These are phyloP conservation scores for Anastatica hierochuntica DNA, from an alignment of 345 rosid genomes.

Conservation along the genomic window DNA sequence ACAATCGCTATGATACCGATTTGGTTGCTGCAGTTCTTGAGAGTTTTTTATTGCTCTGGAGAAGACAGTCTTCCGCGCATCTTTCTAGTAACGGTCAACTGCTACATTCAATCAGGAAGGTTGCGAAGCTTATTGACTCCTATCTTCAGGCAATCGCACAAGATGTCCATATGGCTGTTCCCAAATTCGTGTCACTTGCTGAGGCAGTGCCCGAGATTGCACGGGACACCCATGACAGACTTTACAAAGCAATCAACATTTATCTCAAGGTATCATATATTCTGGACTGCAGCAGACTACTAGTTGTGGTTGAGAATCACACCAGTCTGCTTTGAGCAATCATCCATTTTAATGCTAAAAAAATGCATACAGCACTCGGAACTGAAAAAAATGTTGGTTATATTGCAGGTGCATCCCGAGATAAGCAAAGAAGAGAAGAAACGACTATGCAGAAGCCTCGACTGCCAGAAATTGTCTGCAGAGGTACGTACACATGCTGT, in stretches of 20 bases:
- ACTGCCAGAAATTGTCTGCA: slow-evolving; percentile 87
- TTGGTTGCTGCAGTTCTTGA: slow-evolving; percentile 58
- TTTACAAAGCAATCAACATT: slow-evolving; percentile 78
- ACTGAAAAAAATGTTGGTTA: slow-evolving; percentile 10
- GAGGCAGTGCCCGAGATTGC: slow-evolving; percentile 65
- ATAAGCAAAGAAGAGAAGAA: slow-evolving; percentile 78
- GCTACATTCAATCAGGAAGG: slow-evolving; percentile 45
- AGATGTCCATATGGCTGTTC: slow-evolving; percentile 54
- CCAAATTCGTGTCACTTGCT: slow-evolving; percentile 50
- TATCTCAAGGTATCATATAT: slow-evolving; percentile 61
- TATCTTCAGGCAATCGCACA: slow-evolving; percentile 71
- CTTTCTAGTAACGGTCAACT: slow-evolving; percentile 31
- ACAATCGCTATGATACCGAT: slow-evolving; percentile 45
- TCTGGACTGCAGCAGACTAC: not conserved
- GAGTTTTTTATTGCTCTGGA: slow-evolving; percentile 57
- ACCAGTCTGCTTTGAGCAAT: not conserved
- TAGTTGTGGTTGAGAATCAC: slow-evolving; percentile 5
- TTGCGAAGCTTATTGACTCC: slow-evolving; percentile 61
- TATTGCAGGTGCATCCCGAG: slow-evolving; percentile 74
- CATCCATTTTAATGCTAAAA: not conserved
- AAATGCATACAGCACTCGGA: not conserved
- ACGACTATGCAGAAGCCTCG: slow-evolving; percentile 61
- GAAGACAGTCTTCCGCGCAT: slow-evolving; percentile 47
- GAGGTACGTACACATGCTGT: slow-evolving; percentile 87
- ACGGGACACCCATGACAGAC: slow-evolving; percentile 63